Evolutionary conservation across 1,284 basidiomycete genomes (phyloP).

Genomic region (Phylloboletellus chloephorus): DNA sequence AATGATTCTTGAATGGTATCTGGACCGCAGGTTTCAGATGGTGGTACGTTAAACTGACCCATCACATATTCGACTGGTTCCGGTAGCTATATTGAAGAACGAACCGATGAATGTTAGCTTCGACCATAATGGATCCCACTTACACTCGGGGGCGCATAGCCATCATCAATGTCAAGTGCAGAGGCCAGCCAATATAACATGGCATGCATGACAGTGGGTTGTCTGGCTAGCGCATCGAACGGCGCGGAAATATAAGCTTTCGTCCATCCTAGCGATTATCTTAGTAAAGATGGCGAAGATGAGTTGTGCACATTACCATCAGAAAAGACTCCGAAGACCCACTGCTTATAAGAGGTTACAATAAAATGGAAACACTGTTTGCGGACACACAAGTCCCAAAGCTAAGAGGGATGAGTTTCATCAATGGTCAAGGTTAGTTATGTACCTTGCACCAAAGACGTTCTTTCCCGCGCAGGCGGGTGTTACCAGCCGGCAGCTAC

Average conservation of each 20-base stretch:
- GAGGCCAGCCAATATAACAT: conserved; percentile 34
- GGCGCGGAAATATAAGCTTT: conserved; percentile 34
- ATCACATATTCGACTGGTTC: conserved; percentile 34
- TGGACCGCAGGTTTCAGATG: conserved; percentile 16
- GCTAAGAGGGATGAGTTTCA: conserved; percentile 26
- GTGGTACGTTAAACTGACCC: conserved; percentile 24
- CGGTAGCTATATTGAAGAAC: conserved; percentile 29
- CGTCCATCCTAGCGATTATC: conserved; percentile 33
- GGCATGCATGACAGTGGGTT: conserved; percentile 33
- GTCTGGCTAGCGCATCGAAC: conserved; percentile 22
- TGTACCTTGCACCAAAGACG: conserved; percentile 45
- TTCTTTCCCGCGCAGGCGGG: conserved; percentile 33
- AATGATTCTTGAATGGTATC: conserved; percentile 26
- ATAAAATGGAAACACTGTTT: conserved; percentile 40
- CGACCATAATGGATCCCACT: conserved; percentile 4
- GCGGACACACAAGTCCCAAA: conserved; percentile 42
- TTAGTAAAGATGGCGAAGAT: conserved; percentile 13
- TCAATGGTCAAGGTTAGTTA: not conserved
- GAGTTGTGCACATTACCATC: conserved; percentile 30
- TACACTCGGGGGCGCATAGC: conserved; percentile 27
- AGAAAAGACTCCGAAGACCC: conserved; percentile 49
- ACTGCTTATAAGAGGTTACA: conserved; percentile 44
- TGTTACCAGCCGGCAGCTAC: conserved; percentile 26
- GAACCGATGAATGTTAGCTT: conserved; percentile 2
- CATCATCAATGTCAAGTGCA: conserved; percentile 31